These are phyloP conservation scores for Aspergillus fructus DNA, from an alignment of 2,329 filamentous ascomycete species.

Conservation along the genomic window DNA sequence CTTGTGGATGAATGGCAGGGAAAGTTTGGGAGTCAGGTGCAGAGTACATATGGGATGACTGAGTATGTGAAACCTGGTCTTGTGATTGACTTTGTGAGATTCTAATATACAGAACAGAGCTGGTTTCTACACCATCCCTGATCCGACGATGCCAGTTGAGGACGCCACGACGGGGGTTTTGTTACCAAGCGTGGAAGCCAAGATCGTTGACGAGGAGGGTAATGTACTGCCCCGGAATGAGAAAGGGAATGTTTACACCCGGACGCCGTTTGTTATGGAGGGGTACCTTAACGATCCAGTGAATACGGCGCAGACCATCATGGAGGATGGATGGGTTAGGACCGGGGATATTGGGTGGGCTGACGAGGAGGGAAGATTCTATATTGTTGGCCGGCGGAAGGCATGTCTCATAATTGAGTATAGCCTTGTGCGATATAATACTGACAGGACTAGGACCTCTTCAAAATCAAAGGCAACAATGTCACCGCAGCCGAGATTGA, in stretches of 20 bases:
- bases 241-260: constrained; percentile 70
- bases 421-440: no score
- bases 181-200: constrained; percentile 67
- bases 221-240: constrained; percentile 54
- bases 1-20: background rate
- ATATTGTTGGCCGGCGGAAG: constrained; percentile 74
- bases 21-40: background rate
- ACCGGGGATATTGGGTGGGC: constrained; percentile 71
- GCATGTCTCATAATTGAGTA: constrained; percentile 30
- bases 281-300: constrained; percentile 72
- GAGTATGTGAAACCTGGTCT: constrained; percentile 48
- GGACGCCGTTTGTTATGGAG: constrained; percentile 69
- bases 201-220: constrained; percentile 52
- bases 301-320: constrained; percentile 64
- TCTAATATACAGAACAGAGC: background rate
- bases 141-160: constrained; percentile 49
- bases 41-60: constrained; percentile 65
- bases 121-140: constrained; percentile 37
- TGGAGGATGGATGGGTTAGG: constrained; percentile 65
- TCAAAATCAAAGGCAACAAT: constrained; percentile 64
- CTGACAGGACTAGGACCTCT: no score
- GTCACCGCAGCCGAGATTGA: constrained; percentile 63
- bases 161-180: constrained; percentile 60
- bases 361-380: constrained; percentile 57
- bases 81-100: background rate